Percentiles rank a stretch among this genome's conserved stretches.
Conservation (phyloP, 164 flowering plant genomes). For the Brasenia schreberi region DNA sequence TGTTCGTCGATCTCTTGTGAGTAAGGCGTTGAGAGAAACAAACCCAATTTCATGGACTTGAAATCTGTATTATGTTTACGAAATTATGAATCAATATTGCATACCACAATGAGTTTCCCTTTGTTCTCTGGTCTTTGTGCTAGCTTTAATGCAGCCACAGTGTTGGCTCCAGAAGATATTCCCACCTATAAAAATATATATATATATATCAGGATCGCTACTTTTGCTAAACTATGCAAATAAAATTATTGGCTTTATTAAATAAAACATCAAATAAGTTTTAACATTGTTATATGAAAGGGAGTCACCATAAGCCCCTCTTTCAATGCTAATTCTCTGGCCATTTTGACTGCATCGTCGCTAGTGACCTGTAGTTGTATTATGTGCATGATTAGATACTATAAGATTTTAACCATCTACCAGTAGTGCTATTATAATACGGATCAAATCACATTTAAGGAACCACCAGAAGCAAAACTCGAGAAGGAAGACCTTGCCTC, state of each 20-base stretch:
- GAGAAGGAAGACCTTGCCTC: conserved; percentile 26
- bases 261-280: not conserved
- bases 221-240: not conserved
- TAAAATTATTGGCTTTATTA: not conserved
- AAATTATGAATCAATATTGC: conserved; percentile 2
- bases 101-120: conserved; percentile 97
- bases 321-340: conserved; percentile 76
- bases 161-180: conserved; percentile 94
- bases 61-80: not conserved
- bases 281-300: not conserved
- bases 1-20: too few species aligned
- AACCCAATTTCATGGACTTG: not conserved
- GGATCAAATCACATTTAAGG: not conserved
- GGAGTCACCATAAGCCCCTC: conserved; percentile 85
- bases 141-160: conserved; percentile 80
- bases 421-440: too few species aligned
- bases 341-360: conserved; percentile 82
- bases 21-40: too few species aligned
- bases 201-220: not conserved
- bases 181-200: conserved; percentile 41
- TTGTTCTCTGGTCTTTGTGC: conserved; percentile 94
- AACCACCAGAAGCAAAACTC: not conserved
- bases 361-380: conserved; percentile 45
- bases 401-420: too few species aligned
- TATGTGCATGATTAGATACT: too few species aligned